Conservation (phyloP, 768 basidiomycete genomes). For the Phaeotremella fagi region DNA sequence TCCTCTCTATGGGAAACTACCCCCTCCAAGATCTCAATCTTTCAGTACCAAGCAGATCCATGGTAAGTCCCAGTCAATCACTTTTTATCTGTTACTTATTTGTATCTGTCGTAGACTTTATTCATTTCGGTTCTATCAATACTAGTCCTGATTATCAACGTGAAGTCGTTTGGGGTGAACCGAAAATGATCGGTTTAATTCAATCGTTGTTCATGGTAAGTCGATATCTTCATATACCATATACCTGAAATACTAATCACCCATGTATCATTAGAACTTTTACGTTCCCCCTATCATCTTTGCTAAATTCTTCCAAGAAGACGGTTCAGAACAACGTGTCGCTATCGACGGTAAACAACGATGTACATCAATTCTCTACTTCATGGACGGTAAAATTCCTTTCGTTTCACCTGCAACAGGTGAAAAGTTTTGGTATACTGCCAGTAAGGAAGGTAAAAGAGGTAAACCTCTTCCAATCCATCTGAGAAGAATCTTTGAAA, state of each 20-base stretch:
- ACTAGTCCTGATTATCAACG: conserved; percentile 35
- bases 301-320: conserved; percentile 6
- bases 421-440: conserved; percentile 24
- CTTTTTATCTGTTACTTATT: too few relatives aligned
- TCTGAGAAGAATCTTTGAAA: conserved; percentile 28
- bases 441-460: not conserved
- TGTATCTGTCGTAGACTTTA: too few relatives aligned
- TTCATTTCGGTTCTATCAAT: conserved; percentile 27
- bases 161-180: conserved; percentile 38
- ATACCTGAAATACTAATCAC: not conserved
- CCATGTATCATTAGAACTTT: conserved; percentile 23
- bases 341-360: conserved; percentile 45
- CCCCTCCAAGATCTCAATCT: conserved; percentile 10
- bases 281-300: conserved; percentile 40
- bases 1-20: conserved; percentile 4
- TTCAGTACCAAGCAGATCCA: conserved; percentile 22
- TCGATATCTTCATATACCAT: not conserved
- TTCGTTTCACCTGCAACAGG: conserved; percentile 22
- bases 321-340: conserved; percentile 9
- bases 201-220: conserved; percentile 37
- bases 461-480: conserved; percentile 18
- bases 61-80: too few relatives aligned
- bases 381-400: conserved; percentile 39
- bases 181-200: conserved; percentile 34
- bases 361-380: conserved; percentile 27